A percentile compares a stretch with the other conserved stretches of the same genome.
phyloP scores from a whole-genome alignment of 768 basidiomycete species.

The Flagelloscypha sp. region DNA sequence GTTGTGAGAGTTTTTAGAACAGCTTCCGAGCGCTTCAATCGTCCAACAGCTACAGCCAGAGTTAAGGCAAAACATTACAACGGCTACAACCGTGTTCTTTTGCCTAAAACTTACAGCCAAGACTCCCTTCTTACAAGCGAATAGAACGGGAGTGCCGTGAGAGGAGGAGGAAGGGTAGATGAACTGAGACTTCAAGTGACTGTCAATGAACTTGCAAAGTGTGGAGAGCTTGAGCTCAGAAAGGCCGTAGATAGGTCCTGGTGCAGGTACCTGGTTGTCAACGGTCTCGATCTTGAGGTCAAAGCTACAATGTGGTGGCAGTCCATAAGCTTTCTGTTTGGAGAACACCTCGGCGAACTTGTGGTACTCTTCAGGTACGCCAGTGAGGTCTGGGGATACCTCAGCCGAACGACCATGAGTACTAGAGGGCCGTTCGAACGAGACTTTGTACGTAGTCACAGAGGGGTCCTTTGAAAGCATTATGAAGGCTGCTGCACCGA shows the following conservation, averaged over 20 bases:
- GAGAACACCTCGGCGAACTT: too few relatives aligned
- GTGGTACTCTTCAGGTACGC: too few relatives aligned
- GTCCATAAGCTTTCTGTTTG: too few relatives aligned
- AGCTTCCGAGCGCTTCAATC: conserved; percentile 23
- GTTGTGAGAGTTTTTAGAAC: conserved; percentile 22
- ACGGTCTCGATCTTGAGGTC: conserved; percentile 27
- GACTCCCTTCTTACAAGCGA: conserved; percentile 26
- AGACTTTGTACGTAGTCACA: too few relatives aligned
- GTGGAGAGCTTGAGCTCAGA: conserved; percentile 22
- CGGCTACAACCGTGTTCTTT: too few relatives aligned
- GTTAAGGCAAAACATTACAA: too few relatives aligned
- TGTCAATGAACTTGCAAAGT: conserved; percentile 27
- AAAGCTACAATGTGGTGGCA: conserved; percentile 25
- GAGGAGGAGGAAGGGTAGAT: conserved; percentile 25
- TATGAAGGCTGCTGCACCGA: too few relatives aligned
- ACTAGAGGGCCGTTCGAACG: too few relatives aligned
- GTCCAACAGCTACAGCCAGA: conserved; percentile 23
- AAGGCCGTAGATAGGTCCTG: conserved; percentile 20
- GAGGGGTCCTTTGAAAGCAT: too few relatives aligned
- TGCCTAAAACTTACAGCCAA: too few relatives aligned
- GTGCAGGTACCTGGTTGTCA: conserved; percentile 18
- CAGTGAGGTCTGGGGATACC: too few relatives aligned
- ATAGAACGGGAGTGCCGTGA: conserved; percentile 24
- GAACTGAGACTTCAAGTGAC: conserved; percentile 26
- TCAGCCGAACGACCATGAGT: too few relatives aligned